Evolutionary conservation across 139 green algal species (phyloP).

Genomic region (Marvania coccoides): DNA sequence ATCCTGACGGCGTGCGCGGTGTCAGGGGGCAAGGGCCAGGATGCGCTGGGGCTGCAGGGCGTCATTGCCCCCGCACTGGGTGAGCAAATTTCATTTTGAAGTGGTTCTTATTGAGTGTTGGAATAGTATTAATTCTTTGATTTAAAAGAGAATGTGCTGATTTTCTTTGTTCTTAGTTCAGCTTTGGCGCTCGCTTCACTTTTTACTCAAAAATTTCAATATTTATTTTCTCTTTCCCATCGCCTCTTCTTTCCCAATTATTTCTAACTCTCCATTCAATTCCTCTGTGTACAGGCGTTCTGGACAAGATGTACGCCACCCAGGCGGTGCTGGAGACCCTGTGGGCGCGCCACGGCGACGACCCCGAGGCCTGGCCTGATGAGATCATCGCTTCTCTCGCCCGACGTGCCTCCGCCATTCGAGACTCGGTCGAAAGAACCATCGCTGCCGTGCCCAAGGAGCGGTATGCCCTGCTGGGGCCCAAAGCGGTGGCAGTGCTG

Average conservation of each 20-base stretch:
- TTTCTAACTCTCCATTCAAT: background rate
- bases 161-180: no score
- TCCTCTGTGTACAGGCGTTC: background rate
- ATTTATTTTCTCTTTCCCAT: background rate
- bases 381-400: slow-evolving; percentile 40
- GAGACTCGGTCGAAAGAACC: slow-evolving; percentile 18
- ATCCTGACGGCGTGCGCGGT: slow-evolving; percentile 34
- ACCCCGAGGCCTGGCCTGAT: slow-evolving; percentile 43
- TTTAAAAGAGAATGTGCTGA: no score
- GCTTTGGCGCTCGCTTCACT: no score
- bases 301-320: slow-evolving; percentile 68
- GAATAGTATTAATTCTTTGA: background rate
- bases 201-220: no score
- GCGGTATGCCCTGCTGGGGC: slow-evolving; percentile 18
- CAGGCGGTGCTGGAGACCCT: slow-evolving; percentile 58
- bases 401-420: slow-evolving; percentile 24
- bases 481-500: slow-evolving; percentile 12
- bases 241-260: background rate
- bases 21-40: background rate
- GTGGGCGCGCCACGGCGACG: slow-evolving; percentile 30
- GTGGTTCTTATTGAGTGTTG: background rate
- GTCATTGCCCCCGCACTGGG: background rate
- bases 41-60: slow-evolving; percentile 21
- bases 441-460: slow-evolving; percentile 23
- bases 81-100: no score